A percentile compares a stretch with the other conserved stretches of the same genome.
These are phyloP conservation scores for Hyphopichia pseudoburtonii DNA, from an alignment of 1,139 yeast genomes.

Conservation along the genomic window DNA sequence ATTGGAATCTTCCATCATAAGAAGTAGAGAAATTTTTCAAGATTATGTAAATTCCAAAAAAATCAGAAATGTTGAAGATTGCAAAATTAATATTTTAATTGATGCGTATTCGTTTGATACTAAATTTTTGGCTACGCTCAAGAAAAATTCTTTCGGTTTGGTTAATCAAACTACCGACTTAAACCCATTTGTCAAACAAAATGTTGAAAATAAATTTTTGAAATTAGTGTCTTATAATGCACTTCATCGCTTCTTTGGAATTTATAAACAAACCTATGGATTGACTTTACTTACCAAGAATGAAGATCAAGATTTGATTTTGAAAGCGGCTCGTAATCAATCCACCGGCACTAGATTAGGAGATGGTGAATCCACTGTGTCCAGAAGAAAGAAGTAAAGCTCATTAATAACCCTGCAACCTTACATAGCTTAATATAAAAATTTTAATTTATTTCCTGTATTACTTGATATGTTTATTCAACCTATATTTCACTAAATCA, in stretches of 20 bases:
- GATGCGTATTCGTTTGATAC: conserved; percentile 57
- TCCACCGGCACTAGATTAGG: background rate
- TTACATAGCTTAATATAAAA: no score
- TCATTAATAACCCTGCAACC: no score
- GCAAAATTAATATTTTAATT: conserved; percentile 32
- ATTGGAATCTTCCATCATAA: conserved; percentile 56
- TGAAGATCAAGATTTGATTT: conserved; percentile 15
- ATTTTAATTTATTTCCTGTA: no score
- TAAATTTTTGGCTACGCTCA: conserved; percentile 32
- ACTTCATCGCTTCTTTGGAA: conserved; percentile 34
- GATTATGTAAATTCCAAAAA: conserved; percentile 25
- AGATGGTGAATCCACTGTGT: background rate
- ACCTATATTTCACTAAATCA: no score
- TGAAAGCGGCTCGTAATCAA: conserved; percentile 12
- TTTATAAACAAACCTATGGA: conserved; percentile 52
- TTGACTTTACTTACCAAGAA: conserved; percentile 25
- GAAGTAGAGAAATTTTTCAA: conserved; percentile 44
- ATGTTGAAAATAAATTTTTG: conserved; percentile 2
- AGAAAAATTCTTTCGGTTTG: conserved; percentile 24
- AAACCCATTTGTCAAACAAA: conserved; percentile 26
- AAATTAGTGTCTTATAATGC: conserved; percentile 3
- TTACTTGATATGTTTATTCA: no score
- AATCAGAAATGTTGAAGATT: conserved; percentile 23
- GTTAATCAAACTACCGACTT: conserved; percentile 20
- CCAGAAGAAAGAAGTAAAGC: no score